A percentile compares a stretch with the other conserved stretches of the same genome.
phyloP scores from a whole-genome alignment of 176 grass and related monocot species.

The Rhynchospora breviuscula region DNA sequence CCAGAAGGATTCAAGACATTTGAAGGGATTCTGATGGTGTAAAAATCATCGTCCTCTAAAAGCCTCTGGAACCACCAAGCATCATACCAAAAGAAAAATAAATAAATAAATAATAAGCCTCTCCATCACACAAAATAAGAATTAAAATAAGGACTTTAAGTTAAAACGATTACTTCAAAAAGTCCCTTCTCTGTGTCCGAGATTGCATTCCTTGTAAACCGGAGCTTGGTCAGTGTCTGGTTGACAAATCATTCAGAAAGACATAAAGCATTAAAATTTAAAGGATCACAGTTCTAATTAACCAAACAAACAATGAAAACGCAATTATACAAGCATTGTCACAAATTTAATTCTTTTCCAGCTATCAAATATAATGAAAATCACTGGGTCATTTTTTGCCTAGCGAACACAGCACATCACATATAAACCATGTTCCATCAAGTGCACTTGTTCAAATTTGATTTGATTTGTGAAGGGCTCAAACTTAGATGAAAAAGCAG shows the following conservation, averaged over 20 bases:
- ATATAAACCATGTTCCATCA: neutral
- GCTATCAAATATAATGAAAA: neutral
- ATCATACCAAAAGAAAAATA: neutral
- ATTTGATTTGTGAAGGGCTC: neutral
- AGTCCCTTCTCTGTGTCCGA: slow-evolving; percentile 50
- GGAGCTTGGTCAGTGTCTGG: slow-evolving; percentile 91
- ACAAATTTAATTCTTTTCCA: neutral
- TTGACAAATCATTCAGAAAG: slow-evolving; percentile 6
- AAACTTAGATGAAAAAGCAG: neutral
- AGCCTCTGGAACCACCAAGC: slow-evolving; percentile 51
- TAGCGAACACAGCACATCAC: neutral
- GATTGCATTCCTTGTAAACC: slow-evolving; percentile 71
- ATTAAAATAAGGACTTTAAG: neutral
- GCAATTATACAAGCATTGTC: neutral
- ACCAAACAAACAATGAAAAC: neutral
- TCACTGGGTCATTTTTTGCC: neutral
- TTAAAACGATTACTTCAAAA: slow-evolving; percentile 57
- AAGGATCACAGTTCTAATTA: neutral
- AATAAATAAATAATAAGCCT: slow-evolving; percentile 24
- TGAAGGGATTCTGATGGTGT: slow-evolving; percentile 73
- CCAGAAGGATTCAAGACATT: slow-evolving; percentile 72
- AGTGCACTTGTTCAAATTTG: neutral
- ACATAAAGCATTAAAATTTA: neutral
- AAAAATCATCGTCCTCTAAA: slow-evolving; percentile 75
- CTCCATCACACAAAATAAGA: neutral